phyloP scores from a whole-genome alignment of 2,329 filamentous ascomycete species.

The Stachybotrys echinatus region DNA sequence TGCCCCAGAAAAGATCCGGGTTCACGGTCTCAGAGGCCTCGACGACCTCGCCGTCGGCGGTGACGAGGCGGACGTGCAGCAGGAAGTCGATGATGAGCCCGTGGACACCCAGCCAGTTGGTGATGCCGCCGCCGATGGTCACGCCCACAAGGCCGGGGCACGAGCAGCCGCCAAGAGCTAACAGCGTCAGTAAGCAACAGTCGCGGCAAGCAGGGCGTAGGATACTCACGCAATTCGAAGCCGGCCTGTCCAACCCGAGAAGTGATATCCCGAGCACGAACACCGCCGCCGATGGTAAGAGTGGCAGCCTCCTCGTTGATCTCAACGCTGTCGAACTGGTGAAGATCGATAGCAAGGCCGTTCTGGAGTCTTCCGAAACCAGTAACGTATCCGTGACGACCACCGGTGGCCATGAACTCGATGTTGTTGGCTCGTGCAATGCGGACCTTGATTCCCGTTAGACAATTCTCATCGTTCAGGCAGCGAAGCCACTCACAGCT shows the following conservation, averaged over 20 bases:
- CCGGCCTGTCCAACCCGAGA: not conserved
- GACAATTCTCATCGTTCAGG: not conserved
- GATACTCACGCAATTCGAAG: not conserved
- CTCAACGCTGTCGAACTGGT: not conserved
- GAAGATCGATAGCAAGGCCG: not conserved
- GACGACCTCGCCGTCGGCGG: not conserved
- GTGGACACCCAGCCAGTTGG: not conserved
- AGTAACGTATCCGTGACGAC: not conserved
- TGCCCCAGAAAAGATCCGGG: not conserved
- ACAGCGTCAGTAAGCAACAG: too few relatives aligned
- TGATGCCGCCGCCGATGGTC: not conserved
- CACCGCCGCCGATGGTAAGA: not conserved
- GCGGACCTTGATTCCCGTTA: not conserved
- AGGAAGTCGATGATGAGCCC: not conserved
- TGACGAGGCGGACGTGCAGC: not conserved
- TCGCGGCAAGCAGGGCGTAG: too few relatives aligned
- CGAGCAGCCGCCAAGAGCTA: not conserved
- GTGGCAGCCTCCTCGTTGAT: not conserved
- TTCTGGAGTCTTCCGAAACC: not conserved
- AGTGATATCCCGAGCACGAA: not conserved
- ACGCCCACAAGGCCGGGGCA: not conserved
- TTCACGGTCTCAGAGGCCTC: not conserved
- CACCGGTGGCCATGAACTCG: not conserved
- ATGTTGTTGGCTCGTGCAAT: not conserved
- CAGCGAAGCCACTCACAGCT: not conserved